A percentile compares a stretch with the other conserved stretches of the same genome.
Evolutionary conservation across 1,284 basidiomycete species (phyloP).

Genomic region (Termitomyces sp.): DNA sequence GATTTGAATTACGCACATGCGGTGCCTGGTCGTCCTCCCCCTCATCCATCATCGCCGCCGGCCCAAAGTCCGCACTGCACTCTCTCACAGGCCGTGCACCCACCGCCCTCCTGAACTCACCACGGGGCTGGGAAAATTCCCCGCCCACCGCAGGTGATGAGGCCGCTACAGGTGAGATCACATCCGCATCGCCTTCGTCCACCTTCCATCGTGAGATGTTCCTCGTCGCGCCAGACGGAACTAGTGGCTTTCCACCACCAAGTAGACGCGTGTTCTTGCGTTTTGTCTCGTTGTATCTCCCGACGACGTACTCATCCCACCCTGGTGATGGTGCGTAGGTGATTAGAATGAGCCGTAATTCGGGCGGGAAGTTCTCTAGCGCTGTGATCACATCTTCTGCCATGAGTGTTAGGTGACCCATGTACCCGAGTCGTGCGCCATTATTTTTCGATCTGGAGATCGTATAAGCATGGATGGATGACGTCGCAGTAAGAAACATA

Average conservation of each 20-base stretch:
- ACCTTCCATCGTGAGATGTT: conserved; percentile 57
- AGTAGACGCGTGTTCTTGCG: conserved; percentile 73
- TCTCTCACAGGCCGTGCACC: conserved; percentile 39
- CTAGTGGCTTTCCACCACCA: conserved; percentile 76
- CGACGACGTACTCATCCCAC: conserved; percentile 86
- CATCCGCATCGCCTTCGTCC: conserved; percentile 56
- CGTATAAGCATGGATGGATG: background rate
- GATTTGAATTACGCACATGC: conserved; percentile 38
- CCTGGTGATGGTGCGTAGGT: conserved; percentile 70
- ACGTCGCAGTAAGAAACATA: conserved; percentile 28
- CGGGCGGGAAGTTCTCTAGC: conserved; percentile 80
- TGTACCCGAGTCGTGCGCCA: conserved; percentile 83
- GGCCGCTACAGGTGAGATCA: background rate
- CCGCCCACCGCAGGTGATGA: conserved; percentile 5
- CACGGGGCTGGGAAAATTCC: conserved; percentile 28
- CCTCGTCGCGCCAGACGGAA: conserved; percentile 37
- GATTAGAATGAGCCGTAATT: conserved; percentile 63
- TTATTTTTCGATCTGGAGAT: conserved; percentile 53
- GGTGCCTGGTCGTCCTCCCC: conserved; percentile 49
- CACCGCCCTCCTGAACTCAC: conserved; percentile 56
- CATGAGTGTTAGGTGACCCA: conserved; percentile 95
- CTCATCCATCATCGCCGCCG: conserved; percentile 46
- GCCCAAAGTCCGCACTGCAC: conserved; percentile 65
- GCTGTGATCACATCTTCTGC: conserved; percentile 86
- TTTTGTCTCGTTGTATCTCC: conserved; percentile 82